Conservation (phyloP, 352 stramenopile genomes). For the Globisporangium cylindrosporum region DNA sequence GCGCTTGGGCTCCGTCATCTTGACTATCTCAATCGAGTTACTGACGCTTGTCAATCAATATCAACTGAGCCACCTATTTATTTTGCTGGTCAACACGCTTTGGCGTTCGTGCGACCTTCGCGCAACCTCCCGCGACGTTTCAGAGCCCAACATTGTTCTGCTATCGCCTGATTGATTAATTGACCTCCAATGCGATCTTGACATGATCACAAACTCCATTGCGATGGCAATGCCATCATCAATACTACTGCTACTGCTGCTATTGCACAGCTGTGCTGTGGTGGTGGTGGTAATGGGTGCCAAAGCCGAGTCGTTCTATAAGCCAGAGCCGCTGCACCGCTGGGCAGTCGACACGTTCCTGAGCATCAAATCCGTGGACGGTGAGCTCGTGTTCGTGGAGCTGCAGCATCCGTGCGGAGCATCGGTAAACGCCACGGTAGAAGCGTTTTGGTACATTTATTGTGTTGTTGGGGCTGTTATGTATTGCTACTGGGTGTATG, state of each 20-base stretch:
- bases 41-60: not conserved
- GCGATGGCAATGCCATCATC: not conserved
- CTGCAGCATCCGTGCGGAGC: not conserved
- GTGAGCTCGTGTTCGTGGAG: not conserved
- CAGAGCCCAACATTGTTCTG: not conserved
- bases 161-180: not conserved
- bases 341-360: not conserved
- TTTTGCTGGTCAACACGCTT: conserved; percentile 10
- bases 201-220: not conserved
- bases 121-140: conserved; percentile 8
- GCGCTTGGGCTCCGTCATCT: conserved; percentile 21
- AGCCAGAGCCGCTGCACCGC: not conserved
- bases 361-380: not conserved
- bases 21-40: not conserved
- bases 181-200: not conserved
- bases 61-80: not conserved
- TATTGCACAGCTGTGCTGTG: not conserved
- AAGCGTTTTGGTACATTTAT: not conserved
- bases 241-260: not conserved
- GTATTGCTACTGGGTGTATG: not conserved
- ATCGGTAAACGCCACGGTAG: not conserved
- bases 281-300: too few species aligned
- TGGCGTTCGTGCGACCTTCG: conserved; percentile 13
- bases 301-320: not conserved
- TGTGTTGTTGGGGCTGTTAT: not conserved